Evolutionary conservation across 805 yeast species (phyloP).

Genomic region (Lipomyces spencermartinsiae): DNA sequence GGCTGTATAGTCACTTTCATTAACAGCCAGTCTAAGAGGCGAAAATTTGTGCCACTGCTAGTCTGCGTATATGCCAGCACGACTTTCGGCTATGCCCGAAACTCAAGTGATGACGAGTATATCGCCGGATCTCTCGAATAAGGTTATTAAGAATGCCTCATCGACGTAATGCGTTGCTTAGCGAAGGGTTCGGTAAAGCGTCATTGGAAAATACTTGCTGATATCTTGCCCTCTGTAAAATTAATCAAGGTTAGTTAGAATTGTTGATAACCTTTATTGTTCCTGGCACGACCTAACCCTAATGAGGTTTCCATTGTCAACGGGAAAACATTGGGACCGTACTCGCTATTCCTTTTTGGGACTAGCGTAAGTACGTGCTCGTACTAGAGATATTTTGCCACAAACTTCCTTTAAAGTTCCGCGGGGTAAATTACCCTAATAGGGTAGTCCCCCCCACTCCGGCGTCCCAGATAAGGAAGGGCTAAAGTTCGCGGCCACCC

Average conservation of each 20-base stretch:
- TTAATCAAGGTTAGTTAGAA: slow-evolving; percentile 16
- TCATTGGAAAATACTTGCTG: slow-evolving; percentile 68
- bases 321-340: too few relatives aligned
- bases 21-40: too few relatives aligned
- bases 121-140: slow-evolving; percentile 57
- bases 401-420: not conserved
- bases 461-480: not conserved
- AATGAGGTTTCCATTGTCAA: too few relatives aligned
- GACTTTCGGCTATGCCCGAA: too few relatives aligned
- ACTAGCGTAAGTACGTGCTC: too few relatives aligned
- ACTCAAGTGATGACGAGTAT: slow-evolving; percentile 26
- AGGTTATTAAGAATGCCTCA: slow-evolving; percentile 75
- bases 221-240: slow-evolving; percentile 71
- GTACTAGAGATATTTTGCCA: not conserved
- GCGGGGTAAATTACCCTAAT: not conserved
- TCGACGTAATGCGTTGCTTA: slow-evolving; percentile 86
- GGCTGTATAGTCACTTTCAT: too few relatives aligned
- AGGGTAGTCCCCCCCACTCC: not conserved
- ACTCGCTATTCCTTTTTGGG: too few relatives aligned
- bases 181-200: slow-evolving; percentile 89
- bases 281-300: not conserved
- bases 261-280: not conserved
- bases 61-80: too few relatives aligned
- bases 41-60: too few relatives aligned
- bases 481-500: not conserved